phyloP scores from a whole-genome alignment of 208 protist genomes.

The Crithidia brevicula region DNA sequence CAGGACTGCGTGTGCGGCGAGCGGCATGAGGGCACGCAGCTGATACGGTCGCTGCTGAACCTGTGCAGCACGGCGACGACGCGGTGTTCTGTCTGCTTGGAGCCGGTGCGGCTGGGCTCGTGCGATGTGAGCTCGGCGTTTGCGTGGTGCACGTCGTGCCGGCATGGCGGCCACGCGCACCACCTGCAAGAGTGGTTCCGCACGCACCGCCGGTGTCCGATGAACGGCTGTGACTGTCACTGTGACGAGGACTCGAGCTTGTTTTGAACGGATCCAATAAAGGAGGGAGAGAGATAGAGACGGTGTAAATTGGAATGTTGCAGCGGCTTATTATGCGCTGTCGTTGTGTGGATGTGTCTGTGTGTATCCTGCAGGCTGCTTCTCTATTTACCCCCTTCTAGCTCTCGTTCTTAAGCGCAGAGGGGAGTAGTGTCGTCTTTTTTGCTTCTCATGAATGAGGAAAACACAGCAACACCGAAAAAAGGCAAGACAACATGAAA shows the following conservation, averaged over 20 bases:
- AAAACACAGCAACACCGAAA: no score
- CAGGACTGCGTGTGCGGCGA: slow-evolving; percentile 37
- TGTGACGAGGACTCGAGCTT: slow-evolving; percentile 64
- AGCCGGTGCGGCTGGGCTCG: slow-evolving; percentile 31
- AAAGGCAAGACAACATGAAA: no score
- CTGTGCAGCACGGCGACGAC: slow-evolving; percentile 26
- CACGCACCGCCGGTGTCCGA: slow-evolving; percentile 70
- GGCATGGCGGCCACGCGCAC: slow-evolving; percentile 81
- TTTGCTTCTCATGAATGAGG: no score
- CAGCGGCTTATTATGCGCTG: no score
- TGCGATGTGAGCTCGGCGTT: slow-evolving; percentile 38
- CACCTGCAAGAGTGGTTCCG: slow-evolving; percentile 86
- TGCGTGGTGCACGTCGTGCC: slow-evolving; percentile 82
- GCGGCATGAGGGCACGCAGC: slow-evolving; percentile 34
- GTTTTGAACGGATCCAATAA: slow-evolving; percentile 27
- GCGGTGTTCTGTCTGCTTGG: slow-evolving; percentile 68
- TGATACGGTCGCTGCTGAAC: slow-evolving; percentile 31
- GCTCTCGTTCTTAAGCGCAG: no score
- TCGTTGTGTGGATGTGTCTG: no score
- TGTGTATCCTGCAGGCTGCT: no score
- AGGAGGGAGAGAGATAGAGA: no score
- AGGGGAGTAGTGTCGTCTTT: no score
- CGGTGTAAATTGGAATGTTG: no score
- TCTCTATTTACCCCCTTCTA: no score
- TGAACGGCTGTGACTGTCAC: slow-evolving; percentile 75